Conservation (phyloP, 1,284 basidiomycete species). For the Pseudozyma sp. region DNA sequence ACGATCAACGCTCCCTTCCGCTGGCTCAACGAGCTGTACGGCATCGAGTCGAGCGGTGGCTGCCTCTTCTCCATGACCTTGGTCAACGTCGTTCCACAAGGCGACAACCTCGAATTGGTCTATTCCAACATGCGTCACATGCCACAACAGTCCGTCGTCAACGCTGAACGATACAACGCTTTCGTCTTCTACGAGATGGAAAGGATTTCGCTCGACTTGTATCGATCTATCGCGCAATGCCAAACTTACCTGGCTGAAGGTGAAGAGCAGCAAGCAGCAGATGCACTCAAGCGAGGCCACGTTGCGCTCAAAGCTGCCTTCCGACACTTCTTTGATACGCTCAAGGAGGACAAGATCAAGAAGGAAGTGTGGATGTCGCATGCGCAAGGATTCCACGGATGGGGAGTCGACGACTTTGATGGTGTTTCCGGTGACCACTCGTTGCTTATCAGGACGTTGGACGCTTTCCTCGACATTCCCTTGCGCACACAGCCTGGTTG, state of each 20-base stretch:
- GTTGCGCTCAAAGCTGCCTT: constrained; percentile 44
- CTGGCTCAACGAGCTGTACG: constrained; percentile 49
- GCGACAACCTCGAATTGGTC: constrained; percentile 22
- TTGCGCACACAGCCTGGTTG: constrained; percentile 37
- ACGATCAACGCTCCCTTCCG: constrained; percentile 31
- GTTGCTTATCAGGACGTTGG: constrained; percentile 40
- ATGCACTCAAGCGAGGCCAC: constrained; percentile 37
- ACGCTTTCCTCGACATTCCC: constrained; percentile 44
- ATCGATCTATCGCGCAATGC: constrained; percentile 38
- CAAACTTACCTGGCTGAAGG: constrained; percentile 25
- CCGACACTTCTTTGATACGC: constrained; percentile 44
- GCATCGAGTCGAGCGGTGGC: constrained; percentile 45
- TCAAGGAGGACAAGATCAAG: constrained; percentile 48
- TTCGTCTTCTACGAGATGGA: constrained; percentile 53
- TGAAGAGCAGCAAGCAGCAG: constrained; percentile 31
- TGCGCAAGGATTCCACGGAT: constrained; percentile 50
- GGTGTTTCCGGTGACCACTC: constrained; percentile 50
- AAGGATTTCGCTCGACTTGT: constrained; percentile 31
- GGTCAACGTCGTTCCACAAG: constrained; percentile 31
- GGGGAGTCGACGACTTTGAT: constrained; percentile 49
- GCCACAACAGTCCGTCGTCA: constrained; percentile 29
- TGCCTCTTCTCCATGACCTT: constrained; percentile 49
- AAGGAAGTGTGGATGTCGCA: constrained; percentile 53
- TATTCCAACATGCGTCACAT: constrained; percentile 54
- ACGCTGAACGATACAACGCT: constrained; percentile 46